Percentiles rank a stretch among this genome's conserved stretches.
Evolutionary conservation across 1,284 basidiomycete genomes (phyloP).

Genomic region (Anthracocystis setariae): DNA sequence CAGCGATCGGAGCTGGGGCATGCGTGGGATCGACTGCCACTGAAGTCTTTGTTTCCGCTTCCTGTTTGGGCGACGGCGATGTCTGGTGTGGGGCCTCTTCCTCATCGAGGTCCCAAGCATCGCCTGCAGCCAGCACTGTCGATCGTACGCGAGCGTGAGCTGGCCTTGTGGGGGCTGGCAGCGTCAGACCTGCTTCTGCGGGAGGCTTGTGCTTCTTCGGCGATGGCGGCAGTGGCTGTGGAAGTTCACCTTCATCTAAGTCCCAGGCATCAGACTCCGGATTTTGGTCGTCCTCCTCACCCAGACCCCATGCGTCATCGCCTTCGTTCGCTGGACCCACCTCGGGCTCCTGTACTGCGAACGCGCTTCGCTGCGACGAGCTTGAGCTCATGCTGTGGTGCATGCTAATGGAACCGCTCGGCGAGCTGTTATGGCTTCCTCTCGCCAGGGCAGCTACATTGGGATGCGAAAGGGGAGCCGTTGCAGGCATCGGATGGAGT

Average conservation of each 20-base stretch:
- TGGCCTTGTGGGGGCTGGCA: not conserved
- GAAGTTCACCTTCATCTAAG: constrained; percentile 17
- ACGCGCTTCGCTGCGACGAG: constrained; percentile 32
- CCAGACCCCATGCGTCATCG: constrained; percentile 55
- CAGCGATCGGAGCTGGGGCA: not conserved
- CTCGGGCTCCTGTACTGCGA: constrained; percentile 19
- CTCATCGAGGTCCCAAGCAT: constrained; percentile 14
- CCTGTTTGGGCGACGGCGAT: not conserved
- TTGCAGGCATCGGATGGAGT: not conserved
- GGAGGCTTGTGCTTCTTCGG: constrained; percentile 1
- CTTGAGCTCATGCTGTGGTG: constrained; percentile 29
- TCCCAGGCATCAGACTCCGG: constrained; percentile 46
- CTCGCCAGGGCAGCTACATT: constrained; percentile 15
- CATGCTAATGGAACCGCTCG: constrained; percentile 29
- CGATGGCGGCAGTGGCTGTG: constrained; percentile 1
- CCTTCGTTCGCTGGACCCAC: constrained; percentile 8
- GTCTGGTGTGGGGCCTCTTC: not conserved
- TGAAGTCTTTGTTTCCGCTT: too few relatives aligned
- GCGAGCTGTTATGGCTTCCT: constrained; percentile 13
- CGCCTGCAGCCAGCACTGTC: not conserved
- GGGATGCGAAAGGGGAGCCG: constrained; percentile 10
- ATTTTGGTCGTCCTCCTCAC: constrained; percentile 34
- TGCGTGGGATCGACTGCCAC: too few relatives aligned
- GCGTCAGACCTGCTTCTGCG: not conserved
- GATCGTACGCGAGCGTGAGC: not conserved